phyloP scores from a whole-genome alignment of 2,329 filamentous ascomycete species.

The Fusarium vanettenii region DNA sequence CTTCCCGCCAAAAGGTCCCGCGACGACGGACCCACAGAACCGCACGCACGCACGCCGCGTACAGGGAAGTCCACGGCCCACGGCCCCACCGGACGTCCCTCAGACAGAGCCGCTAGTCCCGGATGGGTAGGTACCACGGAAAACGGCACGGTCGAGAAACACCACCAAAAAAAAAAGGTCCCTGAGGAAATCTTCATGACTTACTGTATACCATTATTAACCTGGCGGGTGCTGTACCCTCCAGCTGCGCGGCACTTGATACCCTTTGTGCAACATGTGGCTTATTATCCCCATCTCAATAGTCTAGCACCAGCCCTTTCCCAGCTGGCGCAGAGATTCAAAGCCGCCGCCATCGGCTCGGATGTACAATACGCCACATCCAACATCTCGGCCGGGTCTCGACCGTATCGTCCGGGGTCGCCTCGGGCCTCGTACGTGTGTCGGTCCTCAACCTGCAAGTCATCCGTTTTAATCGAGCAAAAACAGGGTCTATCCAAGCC shows the following conservation, averaged over 20 bases:
- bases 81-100: constrained; percentile 26
- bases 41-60: constrained; percentile 20
- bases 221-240: neutral
- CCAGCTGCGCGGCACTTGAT: neutral
- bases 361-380: constrained; percentile 34
- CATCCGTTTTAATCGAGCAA: constrained; percentile 1
- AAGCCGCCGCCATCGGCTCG: constrained; percentile 5
- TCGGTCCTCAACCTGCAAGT: constrained; percentile 20
- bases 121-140: constrained; percentile 38
- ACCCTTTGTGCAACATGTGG: neutral
- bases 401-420: constrained; percentile 27
- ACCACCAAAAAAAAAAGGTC: constrained; percentile 17
- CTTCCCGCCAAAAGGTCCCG: constrained; percentile 46
- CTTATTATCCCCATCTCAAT: neutral
- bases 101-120: constrained; percentile 36
- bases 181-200: neutral
- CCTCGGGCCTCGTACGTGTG: neutral
- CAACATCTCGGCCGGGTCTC: constrained; percentile 35
- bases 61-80: constrained; percentile 35
- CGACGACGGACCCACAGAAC: constrained; percentile 40
- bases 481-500: constrained; percentile 3
- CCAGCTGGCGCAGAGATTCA: constrained; percentile 18
- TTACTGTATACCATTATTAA: neutral
- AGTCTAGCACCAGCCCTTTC: neutral
- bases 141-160: constrained; percentile 31